Percentiles rank a stretch among this genome's conserved stretches.
Conservation (phyloP, 257 asterid species). For the Ehretia macrophylla region DNA sequence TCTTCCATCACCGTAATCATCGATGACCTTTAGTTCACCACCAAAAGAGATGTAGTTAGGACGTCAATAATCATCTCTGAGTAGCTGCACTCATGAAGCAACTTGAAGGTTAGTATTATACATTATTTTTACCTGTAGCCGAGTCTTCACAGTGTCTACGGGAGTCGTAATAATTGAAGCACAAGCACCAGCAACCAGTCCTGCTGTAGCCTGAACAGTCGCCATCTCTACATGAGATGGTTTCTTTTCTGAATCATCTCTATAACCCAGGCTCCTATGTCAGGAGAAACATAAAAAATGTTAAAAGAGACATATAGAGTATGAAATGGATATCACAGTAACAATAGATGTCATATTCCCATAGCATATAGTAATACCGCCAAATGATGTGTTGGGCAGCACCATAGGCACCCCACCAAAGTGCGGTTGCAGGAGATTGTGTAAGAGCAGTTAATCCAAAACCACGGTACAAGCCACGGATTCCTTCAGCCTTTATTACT, state of each 20-base stretch:
- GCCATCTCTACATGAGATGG: constrained; percentile 73
- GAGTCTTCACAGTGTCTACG: constrained; percentile 76
- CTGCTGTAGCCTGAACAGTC: constrained; percentile 81
- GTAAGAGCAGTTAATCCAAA: constrained; percentile 73
- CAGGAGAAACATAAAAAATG: constrained; percentile 4
- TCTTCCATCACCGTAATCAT: constrained; percentile 79
- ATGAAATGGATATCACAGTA: constrained; percentile 1
- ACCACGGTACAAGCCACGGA: constrained; percentile 84
- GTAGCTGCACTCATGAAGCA: not conserved
- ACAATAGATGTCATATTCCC: constrained; percentile 3
- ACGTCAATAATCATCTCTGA: not conserved
- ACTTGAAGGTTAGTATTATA: not conserved
- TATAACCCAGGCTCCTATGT: constrained; percentile 61
- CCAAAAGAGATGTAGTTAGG: constrained; percentile 1
- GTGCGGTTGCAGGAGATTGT: constrained; percentile 90
- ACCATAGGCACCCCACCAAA: constrained; percentile 98
- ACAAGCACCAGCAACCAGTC: constrained; percentile 83
- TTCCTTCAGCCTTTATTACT: constrained; percentile 67
- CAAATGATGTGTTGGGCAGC: constrained; percentile 77
- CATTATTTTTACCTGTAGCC: constrained; percentile 64
- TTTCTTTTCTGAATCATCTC: constrained; percentile 50
- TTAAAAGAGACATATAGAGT: not conserved
- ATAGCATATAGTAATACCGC: constrained; percentile 44
- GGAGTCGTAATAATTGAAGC: constrained; percentile 81
- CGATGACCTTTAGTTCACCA: constrained; percentile 60